Base-by-base conservation (phyloP, 148 eudicot species). In the Suaeda aralocaspica region DNA sequence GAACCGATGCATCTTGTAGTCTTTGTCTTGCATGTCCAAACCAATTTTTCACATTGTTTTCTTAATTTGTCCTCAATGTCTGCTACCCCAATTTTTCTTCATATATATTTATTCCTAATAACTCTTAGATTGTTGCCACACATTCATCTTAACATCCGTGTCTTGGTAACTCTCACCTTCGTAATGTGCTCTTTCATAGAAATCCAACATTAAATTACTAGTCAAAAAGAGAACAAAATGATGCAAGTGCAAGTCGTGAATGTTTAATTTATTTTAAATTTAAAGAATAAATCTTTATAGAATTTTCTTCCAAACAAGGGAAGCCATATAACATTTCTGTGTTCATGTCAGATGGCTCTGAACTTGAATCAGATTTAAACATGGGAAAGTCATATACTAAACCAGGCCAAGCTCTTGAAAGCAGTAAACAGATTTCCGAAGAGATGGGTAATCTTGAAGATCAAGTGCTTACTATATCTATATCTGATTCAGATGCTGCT, bases 301-400 rank as follows among this genome's bases (percentile, higher is more conserved):
- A 63, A 6, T 4, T 25, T 60, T 60, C 50, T 76, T 78, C 80
- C 61, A 74, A 76, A 53, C 67, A 45, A 9, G 73, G 51, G 49
- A 75, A 72, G 58, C 66, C 57, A 49, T 70, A 52, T 64, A 79
- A 81, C 75, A 65, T 33, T 49, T 76, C 56, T 52, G 58, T 66
- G 63, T 67, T 70, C 59, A 62, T 71, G 55, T 68, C 78, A 31
- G 67, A 78, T 15, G 31, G 46, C 64, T 74, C 79, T 49, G 74
- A 74, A 21, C 50, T 69, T 39, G 66, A 55, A 39, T 60, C 74
- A 22, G 70, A 71, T n/a, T 74, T 75, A 72, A 66, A 77, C 64
- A 52, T 84, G 29, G 71, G 66, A 61, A 70, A 62, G 59, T 64
- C 71, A 72, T 64, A 81, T 64, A 77, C 78, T 24, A 21, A 72